A percentile compares a stretch with the other conserved stretches of the same genome.
Conservation (phyloP, 345 rosid genomes). For the Noccaea caerulescens region DNA sequence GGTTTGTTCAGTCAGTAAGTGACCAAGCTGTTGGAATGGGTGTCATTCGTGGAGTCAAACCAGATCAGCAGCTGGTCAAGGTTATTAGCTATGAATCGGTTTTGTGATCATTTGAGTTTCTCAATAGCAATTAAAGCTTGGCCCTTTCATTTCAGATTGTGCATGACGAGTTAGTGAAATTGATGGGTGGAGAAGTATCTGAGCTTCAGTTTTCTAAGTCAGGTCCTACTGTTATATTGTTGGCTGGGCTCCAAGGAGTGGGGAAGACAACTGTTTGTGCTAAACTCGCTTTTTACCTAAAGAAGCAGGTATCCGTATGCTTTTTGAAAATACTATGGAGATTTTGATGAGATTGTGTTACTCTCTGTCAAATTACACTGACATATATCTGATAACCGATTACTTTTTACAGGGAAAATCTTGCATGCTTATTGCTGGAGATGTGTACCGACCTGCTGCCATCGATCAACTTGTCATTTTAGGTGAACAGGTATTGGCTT, state of each 20-base stretch:
- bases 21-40: constrained; percentile 89
- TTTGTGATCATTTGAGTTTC: constrained; percentile 7
- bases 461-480: constrained; percentile 95
- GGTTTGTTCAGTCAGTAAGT: constrained; percentile 86
- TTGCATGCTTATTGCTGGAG: constrained; percentile 98
- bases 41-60: constrained; percentile 83
- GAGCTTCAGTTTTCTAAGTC: constrained; percentile 84
- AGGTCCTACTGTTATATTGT: constrained; percentile 78
- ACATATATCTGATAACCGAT: neutral
- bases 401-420: constrained; percentile 68
- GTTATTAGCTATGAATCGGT: constrained; percentile 41
- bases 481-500: constrained; percentile 79
- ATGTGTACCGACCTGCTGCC: constrained; percentile 98
- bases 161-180: constrained; percentile 80
- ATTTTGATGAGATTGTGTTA: neutral
- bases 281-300: constrained; percentile 87
- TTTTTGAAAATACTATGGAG: neutral
- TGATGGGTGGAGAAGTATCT: constrained; percentile 99
- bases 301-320: constrained; percentile 80
- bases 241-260: constrained; percentile 98
- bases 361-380: constrained; percentile 29
- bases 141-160: constrained; percentile 62
- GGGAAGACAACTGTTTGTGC: constrained; percentile 98
- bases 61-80: constrained; percentile 97
- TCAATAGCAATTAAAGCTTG: constrained; percentile 8